A percentile compares a stretch with the other conserved stretches of the same genome.
Evolutionary conservation across 2,329 filamentous ascomycete species (phyloP).

Genomic region (Aspergillus ustus): DNA sequence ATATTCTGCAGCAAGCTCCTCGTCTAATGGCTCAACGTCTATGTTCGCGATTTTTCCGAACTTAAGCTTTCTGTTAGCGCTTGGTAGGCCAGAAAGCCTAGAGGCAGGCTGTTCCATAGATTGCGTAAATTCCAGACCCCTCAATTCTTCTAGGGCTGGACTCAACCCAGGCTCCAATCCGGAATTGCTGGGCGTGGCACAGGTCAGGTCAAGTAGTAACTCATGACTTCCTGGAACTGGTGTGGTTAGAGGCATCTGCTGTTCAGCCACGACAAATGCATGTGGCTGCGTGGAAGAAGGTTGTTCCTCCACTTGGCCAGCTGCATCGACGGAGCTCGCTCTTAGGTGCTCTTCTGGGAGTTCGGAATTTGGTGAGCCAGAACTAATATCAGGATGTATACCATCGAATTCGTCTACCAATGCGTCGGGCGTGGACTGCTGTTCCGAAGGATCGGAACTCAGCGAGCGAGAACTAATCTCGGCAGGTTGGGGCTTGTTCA

Average conservation of each 20-base stretch:
- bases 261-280: neutral
- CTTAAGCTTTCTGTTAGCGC: constrained; percentile 6
- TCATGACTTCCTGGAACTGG: constrained; percentile 1
- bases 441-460: neutral
- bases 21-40: neutral
- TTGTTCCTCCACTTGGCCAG: neutral
- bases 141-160: constrained; percentile 25
- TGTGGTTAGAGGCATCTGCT: neutral
- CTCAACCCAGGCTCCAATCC: constrained; percentile 14
- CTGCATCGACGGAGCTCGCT: neutral
- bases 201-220: constrained; percentile 30
- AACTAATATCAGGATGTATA: neutral
- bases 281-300: neutral
- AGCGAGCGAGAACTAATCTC: neutral
- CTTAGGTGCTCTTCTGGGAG: neutral
- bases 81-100: neutral
- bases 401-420: too few relatives aligned
- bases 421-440: neutral
- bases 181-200: constrained; percentile 15
- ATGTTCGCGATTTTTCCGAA: neutral
- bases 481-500: neutral
- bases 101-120: neutral
- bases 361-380: neutral
- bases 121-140: constrained; percentile 28
- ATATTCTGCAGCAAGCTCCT: constrained; percentile 3